Evolutionary conservation across 345 rosid genomes (phyloP), one percentile per base, ranked within the genome.

Genomic region (Eucalyptus polyanthemos): DNA sequence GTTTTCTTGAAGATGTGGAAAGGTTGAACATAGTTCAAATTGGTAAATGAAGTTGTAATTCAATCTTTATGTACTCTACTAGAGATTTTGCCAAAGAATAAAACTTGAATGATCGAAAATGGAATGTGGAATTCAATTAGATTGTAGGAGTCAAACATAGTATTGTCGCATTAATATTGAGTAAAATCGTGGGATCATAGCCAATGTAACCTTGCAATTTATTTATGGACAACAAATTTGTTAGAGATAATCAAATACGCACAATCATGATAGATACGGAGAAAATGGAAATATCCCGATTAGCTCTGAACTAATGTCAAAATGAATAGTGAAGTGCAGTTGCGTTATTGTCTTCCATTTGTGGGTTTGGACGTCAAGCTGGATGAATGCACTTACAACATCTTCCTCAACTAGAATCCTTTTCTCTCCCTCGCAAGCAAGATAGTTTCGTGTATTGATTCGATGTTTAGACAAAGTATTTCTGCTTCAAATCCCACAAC

Each of bases 121-220:
- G 14, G n/a, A 65, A 65, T n/a, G 37, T n/a, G 7, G 10, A n/a
- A 65, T 0, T 0, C 76, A 65, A 14, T 40, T 76, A 76, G 9
- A 37, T 76, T 40, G 44, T 76, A 21, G 83, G 9, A 76, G 9
- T 40, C 15, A 44, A 76, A 76, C 27, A 40, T 40, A 76, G 14
- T 14, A 76, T 37, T 9, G 19, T 65, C 0, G 6, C 76, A 65
- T n/a, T n/a, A n/a, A 76, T 11, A 21, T 76, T 15, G 15, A 40
- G 47, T 21, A 21, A 21, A 76, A 40, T 40, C 5, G 5, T 76
- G 29, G 85, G 85, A 76, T 40, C 27, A 21, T 11, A 76, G 47
- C 16, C 47, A 76, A 40, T 76, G 9, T 40, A 22, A 10, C 83
- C 3, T 72, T 72, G 83, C 42, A 72, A 3, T 34, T 37, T 19